Base-by-base conservation (phyloP, 2,329 filamentous ascomycete species). In the Raffaelea arxii region DNA sequence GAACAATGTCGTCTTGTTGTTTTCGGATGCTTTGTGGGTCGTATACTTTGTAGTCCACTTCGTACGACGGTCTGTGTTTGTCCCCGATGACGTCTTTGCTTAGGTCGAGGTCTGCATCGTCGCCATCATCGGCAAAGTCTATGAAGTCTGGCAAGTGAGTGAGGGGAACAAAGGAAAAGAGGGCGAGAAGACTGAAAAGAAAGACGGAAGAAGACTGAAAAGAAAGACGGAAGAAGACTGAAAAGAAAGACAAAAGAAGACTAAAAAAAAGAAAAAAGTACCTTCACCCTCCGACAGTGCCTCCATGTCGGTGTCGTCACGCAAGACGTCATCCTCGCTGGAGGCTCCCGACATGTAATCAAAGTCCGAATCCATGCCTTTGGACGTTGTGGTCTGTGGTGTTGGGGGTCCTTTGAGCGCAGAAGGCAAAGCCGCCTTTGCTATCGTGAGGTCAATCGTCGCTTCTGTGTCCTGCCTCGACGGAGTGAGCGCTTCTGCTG, bases 291-390 rank as follows among this genome's bases (percentile, higher is more conserved):
- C 73, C 2, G 74, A 78, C 51, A 77, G 27, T 65, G 75, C 65
- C 62, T 75, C 82, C 57, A 89, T 86, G 46, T 87, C 89, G 56
- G 85, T 89, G 50, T 85, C 81, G 57, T 89, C 85, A 52, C 84
- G 77, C 63, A 84, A 75, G 50, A 87, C 77, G 53, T 86, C 82
- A 46, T 83, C 81, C 37, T 82, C 83, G 60, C 85, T 94, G 37
- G 86, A 91, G 56, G 82, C 74, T 60, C 82, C 80, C 57, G 86
- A 94, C 77, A 92, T 84, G 65, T 90, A 90, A 50, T 96, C 91
- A 59, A 96, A 89, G 58, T 97, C 91, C 9, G 90, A 96, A 69
- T 95, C 89, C 90, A 96, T 96, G 53, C 71, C 77, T 63, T 70
- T 69, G 44, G 67, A 72, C 21, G 61, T 60, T n/a, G 63, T 68